Evolutionary conservation across 345 rosid genomes (phyloP).

Genomic region (Melaleuca alternifolia): DNA sequence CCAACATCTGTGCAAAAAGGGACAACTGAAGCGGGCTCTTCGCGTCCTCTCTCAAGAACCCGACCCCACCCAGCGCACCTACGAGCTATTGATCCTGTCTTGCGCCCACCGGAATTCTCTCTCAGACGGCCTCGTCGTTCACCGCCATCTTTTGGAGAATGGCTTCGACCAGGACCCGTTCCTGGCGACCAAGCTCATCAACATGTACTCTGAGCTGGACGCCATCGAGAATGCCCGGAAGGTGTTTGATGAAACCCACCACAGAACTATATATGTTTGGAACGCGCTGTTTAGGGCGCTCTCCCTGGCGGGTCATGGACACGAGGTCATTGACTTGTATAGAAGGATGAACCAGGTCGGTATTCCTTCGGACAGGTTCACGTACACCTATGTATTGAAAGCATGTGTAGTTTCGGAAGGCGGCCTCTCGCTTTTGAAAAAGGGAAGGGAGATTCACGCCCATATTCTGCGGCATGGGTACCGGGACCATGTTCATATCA

Average conservation of each 20-base stretch:
- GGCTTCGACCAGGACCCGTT: conserved; percentile 90
- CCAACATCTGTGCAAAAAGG: conserved; percentile 58
- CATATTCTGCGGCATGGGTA: conserved; percentile 55
- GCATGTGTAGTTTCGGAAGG: conserved; percentile 66
- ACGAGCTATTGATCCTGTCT: conserved; percentile 67
- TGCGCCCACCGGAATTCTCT: conserved; percentile 50
- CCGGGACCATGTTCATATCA: conserved; percentile 49
- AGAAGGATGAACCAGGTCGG: conserved; percentile 52
- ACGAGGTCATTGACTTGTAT: conserved; percentile 59
- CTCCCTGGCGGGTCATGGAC: conserved; percentile 59
- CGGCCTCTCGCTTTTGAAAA: conserved; percentile 17
- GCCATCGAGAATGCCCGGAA: conserved; percentile 48
- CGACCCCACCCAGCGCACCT: conserved; percentile 68
- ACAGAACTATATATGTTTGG: conserved; percentile 74
- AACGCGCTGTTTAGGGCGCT: conserved; percentile 81
- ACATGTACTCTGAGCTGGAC: conserved; percentile 46
- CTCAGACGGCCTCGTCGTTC: conserved; percentile 47
- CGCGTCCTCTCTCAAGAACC: conserved; percentile 44
- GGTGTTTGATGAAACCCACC: conserved; percentile 74
- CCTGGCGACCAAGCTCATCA: conserved; percentile 85
- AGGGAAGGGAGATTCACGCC: conserved; percentile 82
- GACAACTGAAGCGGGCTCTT: conserved; percentile 67
- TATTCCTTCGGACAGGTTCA: conserved; percentile 62
- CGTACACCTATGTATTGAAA: conserved; percentile 76
- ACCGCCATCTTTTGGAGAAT: conserved; percentile 45